phyloP scores from a whole-genome alignment of 768 basidiomycete species.

The Fomitopsis serialis region DNA sequence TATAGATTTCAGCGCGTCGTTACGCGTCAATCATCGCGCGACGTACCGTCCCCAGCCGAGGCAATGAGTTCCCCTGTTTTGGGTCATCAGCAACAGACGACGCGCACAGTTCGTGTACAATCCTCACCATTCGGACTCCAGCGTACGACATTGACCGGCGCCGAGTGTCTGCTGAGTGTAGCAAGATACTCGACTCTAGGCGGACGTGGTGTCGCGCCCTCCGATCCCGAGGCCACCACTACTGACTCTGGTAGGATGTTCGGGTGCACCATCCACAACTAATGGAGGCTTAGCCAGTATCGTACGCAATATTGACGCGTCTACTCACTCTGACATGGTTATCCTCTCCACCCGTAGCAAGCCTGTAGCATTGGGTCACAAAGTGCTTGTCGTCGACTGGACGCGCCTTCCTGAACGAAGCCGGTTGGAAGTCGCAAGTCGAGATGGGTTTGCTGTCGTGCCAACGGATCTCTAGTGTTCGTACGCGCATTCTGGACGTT shows the following conservation, averaged over 20 bases:
- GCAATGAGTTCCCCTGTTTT: conserved; percentile 80
- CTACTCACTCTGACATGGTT: conserved; percentile 89
- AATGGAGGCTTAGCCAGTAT: background rate
- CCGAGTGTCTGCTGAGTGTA: conserved; percentile 88
- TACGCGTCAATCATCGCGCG: background rate
- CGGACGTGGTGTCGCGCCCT: conserved; percentile 39
- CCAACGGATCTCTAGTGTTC: conserved; percentile 93
- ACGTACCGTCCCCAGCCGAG: conserved; percentile 93
- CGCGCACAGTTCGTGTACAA: background rate
- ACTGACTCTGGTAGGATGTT: conserved; percentile 72
- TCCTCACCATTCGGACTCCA: conserved; percentile 88
- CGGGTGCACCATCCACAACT: conserved; percentile 96
- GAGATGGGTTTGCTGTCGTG: conserved; percentile 95
- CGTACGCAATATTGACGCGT: background rate
- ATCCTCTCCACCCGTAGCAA: conserved; percentile 95
- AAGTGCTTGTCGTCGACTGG: conserved; percentile 52
- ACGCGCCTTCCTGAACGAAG: conserved; percentile 77
- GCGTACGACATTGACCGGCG: conserved; percentile 92
- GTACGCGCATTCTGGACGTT: conserved; percentile 60
- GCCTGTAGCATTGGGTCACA: conserved; percentile 71
- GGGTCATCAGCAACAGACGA: background rate
- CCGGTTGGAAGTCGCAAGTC: conserved; percentile 92
- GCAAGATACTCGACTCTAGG: conserved; percentile 97
- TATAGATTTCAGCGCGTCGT: conserved; percentile 7
- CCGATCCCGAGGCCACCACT: conserved; percentile 31